Evolutionary conservation across 306 rosid genomes (phyloP).

Genomic region (Inga oerstediana): DNA sequence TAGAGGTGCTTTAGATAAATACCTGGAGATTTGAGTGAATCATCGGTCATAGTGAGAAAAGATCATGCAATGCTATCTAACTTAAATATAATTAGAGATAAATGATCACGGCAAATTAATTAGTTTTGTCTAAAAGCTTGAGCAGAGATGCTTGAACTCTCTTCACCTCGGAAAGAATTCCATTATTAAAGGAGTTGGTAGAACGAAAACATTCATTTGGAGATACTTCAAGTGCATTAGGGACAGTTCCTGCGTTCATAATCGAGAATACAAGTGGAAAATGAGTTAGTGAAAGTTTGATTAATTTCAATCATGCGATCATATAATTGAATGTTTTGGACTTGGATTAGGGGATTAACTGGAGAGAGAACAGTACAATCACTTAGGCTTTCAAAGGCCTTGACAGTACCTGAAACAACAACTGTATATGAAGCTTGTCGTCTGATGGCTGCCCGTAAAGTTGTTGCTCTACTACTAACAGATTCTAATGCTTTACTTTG

Average conservation of each 20-base stretch:
- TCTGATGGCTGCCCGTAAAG: slow-evolving; percentile 89
- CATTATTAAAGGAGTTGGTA: background rate
- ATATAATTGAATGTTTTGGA: slow-evolving; percentile 14
- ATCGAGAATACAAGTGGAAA: background rate
- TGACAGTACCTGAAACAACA: slow-evolving; percentile 87
- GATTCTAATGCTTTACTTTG: slow-evolving; percentile 95
- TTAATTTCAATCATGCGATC: slow-evolving; percentile 9
- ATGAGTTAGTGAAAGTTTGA: slow-evolving; percentile 9
- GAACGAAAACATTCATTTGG: background rate
- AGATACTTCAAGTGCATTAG: slow-evolving; percentile 1
- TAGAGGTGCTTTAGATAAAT: slow-evolving; percentile 3
- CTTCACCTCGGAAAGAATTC: background rate
- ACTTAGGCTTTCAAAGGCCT: slow-evolving; percentile 83
- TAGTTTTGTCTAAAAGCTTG: background rate
- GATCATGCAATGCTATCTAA: background rate
- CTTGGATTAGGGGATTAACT: slow-evolving; percentile 62
- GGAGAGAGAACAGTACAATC: slow-evolving; percentile 90
- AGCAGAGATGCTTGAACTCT: background rate
- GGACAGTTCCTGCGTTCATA: background rate
- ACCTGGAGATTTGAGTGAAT: background rate
- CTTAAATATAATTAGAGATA: background rate
- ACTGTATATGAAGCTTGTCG: slow-evolving; percentile 82
- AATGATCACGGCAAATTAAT: background rate
- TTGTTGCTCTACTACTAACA: slow-evolving; percentile 84
- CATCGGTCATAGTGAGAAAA: background rate